Evolutionary conservation across 345 rosid genomes (phyloP).

Genomic region (Pistacia vera): DNA sequence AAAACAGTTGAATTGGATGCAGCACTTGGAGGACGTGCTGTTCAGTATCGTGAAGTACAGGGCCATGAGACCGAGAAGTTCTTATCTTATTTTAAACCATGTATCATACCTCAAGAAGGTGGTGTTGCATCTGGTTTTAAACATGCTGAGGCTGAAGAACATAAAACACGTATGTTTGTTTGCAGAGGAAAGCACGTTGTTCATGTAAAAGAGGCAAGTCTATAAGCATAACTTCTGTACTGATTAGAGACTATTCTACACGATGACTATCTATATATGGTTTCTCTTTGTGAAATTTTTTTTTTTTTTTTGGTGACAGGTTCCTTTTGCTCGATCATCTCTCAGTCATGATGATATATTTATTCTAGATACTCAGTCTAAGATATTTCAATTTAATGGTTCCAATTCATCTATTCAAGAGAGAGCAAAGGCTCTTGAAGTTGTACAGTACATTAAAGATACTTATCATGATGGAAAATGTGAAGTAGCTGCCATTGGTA

Average conservation of each 20-base stretch:
- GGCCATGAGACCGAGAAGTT: constrained; percentile 96
- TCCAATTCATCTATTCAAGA: constrained; percentile 96
- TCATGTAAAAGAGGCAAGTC: constrained; percentile 91
- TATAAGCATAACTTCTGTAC: constrained; percentile 6
- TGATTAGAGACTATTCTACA: neutral
- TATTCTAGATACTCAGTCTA: constrained; percentile 89
- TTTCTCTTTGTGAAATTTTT: constrained; percentile 15
- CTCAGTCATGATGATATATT: constrained; percentile 96
- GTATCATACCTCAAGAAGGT: constrained; percentile 96
- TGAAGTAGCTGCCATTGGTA: constrained; percentile 91
- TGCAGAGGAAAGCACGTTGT: constrained; percentile 96
- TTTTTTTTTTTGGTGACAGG: constrained; percentile 57
- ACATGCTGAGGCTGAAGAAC: constrained; percentile 76
- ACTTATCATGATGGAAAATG: constrained; percentile 96
- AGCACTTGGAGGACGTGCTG: constrained; percentile 98
- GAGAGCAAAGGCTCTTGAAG: constrained; percentile 98
- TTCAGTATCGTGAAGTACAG: constrained; percentile 97
- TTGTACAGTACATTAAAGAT: constrained; percentile 94
- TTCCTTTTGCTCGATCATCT: constrained; percentile 88
- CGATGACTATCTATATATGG: neutral
- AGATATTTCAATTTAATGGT: constrained; percentile 96
- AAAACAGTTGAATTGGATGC: constrained; percentile 98
- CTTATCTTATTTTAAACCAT: constrained; percentile 93
- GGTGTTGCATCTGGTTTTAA: constrained; percentile 90
- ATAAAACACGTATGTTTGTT: constrained; percentile 75